Evolutionary conservation across 192 early-diverging fungal species (phyloP).

Genomic region (Backusella luteola): DNA sequence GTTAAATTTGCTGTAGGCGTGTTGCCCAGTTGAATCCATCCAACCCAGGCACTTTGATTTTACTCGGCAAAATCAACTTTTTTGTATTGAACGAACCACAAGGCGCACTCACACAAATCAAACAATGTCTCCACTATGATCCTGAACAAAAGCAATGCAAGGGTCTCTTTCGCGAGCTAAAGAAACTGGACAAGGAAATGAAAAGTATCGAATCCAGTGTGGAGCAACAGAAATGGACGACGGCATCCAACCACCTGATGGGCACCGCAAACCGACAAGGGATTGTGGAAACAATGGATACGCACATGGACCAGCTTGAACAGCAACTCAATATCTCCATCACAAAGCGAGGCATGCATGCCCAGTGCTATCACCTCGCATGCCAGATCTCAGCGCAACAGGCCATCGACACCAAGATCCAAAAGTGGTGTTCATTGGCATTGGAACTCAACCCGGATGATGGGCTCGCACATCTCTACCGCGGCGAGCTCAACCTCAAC

Average conservation of each 20-base stretch:
- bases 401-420: slow-evolving; percentile 45
- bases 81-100: slow-evolving; percentile 67
- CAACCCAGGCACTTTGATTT: slow-evolving; percentile 57
- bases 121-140: slow-evolving; percentile 87
- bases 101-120: slow-evolving; percentile 66
- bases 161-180: slow-evolving; percentile 64
- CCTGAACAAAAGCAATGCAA: slow-evolving; percentile 93
- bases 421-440: slow-evolving; percentile 68
- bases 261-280: slow-evolving; percentile 35
- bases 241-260: slow-evolving; percentile 57
- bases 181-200: slow-evolving; percentile 73
- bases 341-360: slow-evolving; percentile 30
- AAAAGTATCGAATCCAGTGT: slow-evolving; percentile 55
- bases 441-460: slow-evolving; percentile 71
- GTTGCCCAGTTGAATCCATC: slow-evolving; percentile 73
- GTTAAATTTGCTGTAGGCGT: slow-evolving; percentile 32
- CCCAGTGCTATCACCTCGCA: slow-evolving; percentile 52
- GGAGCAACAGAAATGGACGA: slow-evolving; percentile 55
- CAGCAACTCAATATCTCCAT: slow-evolving; percentile 18
- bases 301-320: slow-evolving; percentile 19
- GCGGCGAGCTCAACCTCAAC: slow-evolving; percentile 68
- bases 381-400: slow-evolving; percentile 62
- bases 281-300: slow-evolving; percentile 33
- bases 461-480: slow-evolving; percentile 67
- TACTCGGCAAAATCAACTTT: slow-evolving; percentile 72